phyloP scores from a whole-genome alignment of 2,329 filamentous ascomycete species.

The Paracorniculantispora psalliotae region DNA sequence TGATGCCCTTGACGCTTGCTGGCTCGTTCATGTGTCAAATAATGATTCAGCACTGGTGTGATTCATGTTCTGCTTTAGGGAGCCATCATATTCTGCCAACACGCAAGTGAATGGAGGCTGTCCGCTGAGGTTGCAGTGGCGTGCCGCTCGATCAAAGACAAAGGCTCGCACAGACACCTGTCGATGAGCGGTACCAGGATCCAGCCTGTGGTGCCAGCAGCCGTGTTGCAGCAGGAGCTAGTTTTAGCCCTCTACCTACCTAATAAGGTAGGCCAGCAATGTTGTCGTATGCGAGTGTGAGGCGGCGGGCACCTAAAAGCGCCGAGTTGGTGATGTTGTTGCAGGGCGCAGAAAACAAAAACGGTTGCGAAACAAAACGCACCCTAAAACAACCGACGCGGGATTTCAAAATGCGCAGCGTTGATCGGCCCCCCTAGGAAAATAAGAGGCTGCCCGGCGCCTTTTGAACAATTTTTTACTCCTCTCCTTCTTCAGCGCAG shows the following conservation, averaged over 20 bases:
- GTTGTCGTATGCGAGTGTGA: neutral
- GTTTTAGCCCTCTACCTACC: too few species aligned
- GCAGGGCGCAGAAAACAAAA: neutral
- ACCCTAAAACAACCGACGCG: neutral
- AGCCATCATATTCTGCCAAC: neutral
- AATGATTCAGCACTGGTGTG: neutral
- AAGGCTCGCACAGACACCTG: constrained; percentile 3
- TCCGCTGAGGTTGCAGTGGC: too few species aligned
- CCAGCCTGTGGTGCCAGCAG: neutral
- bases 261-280: neutral
- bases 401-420: too few species aligned
- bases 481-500: neutral
- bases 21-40: neutral
- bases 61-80: neutral
- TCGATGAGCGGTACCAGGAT: neutral
- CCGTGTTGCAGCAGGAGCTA: neutral
- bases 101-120: too few species aligned
- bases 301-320: too few species aligned
- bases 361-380: neutral
- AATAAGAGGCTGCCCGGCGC: neutral
- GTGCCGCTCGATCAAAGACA: neutral
- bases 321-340: neutral
- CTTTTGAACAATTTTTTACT: neutral
- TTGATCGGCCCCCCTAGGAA: too few species aligned
- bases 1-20: too few species aligned